Conservation (phyloP, 345 rosid species). For the Eucalyptus urophylla region DNA sequence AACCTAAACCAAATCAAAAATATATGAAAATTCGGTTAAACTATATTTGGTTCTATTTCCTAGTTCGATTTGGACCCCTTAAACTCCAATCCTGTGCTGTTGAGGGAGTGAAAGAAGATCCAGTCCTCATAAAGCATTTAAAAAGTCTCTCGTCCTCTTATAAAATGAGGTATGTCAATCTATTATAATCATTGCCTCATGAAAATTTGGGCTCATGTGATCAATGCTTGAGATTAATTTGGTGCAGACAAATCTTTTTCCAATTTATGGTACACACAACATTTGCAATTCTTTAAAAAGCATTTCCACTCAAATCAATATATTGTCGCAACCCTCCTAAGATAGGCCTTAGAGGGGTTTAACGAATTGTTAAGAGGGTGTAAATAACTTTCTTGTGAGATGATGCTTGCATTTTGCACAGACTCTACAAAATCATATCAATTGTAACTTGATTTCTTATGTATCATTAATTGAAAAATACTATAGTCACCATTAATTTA, state of each 20-base stretch:
- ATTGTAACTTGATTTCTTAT: too few species aligned
- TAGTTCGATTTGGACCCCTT: accelerated
- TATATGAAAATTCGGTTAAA: too few species aligned
- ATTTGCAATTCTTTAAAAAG: too few species aligned
- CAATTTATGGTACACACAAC: background rate
- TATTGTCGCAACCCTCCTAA: background rate
- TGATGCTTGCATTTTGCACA: background rate
- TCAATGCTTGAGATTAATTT: background rate
- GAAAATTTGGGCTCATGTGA: background rate
- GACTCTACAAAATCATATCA: background rate
- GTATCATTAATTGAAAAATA: background rate
- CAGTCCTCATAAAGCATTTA: background rate
- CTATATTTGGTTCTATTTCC: too few species aligned
- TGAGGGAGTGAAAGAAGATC: background rate
- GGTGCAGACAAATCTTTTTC: accelerated
- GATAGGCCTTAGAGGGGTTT: too few species aligned
- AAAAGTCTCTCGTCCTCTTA: background rate
- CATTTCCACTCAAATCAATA: too few species aligned
- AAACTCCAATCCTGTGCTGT: background rate
- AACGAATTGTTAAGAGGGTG: accelerated
- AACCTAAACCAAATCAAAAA: accelerated
- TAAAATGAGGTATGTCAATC: background rate
- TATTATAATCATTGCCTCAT: background rate
- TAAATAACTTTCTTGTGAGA: background rate
- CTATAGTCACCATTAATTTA: accelerated